These are phyloP conservation scores for Dendrothele bispora DNA, from an alignment of 768 basidiomycete species.

Conservation along the genomic window DNA sequence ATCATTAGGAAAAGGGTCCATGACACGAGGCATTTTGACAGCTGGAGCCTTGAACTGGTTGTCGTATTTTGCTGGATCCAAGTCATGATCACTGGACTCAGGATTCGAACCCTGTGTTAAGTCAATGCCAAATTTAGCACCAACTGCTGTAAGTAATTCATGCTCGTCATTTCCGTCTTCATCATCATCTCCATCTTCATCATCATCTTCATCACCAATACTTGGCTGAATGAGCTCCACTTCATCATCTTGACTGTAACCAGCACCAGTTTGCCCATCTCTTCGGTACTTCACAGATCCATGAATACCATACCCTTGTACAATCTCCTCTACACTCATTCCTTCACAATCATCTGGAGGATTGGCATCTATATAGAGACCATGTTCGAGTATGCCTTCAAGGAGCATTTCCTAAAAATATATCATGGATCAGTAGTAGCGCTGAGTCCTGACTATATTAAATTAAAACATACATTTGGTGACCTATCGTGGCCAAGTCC, in stretches of 20 bases:
- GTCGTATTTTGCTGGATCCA: too few species aligned
- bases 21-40: not conserved
- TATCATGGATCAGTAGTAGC: too few species aligned
- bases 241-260: not conserved
- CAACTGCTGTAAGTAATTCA: too few species aligned
- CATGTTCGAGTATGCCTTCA: too few species aligned
- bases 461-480: conserved; percentile 7
- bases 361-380: too few species aligned
- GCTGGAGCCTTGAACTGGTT: not conserved
- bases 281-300: not conserved
- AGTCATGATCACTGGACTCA: too few species aligned
- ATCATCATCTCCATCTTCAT: not conserved
- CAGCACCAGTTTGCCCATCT: not conserved
- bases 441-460: too few species aligned
- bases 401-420: too few species aligned
- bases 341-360: conserved; percentile 1
- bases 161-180: too few species aligned
- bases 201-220: not conserved
- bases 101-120: too few species aligned
- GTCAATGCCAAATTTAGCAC: too few species aligned
- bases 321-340: not conserved
- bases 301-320: not conserved
- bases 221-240: too few species aligned
- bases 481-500: conserved; percentile 15
- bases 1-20: not conserved